These are phyloP conservation scores for Tephrocybe sp. DNA, from an alignment of 768 basidiomycete genomes.

Conservation along the genomic window DNA sequence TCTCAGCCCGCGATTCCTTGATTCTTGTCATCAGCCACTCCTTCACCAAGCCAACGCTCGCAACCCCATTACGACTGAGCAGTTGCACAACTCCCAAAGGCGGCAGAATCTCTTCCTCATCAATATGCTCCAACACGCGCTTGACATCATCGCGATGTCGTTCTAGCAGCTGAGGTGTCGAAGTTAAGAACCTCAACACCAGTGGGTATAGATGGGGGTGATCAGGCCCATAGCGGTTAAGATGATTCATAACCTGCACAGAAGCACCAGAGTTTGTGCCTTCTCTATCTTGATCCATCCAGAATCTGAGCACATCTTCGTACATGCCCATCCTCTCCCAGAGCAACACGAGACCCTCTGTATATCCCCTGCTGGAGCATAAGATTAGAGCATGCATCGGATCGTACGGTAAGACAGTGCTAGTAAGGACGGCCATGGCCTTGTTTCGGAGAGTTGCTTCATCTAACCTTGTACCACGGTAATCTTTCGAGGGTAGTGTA, in stretches of 20 bases:
- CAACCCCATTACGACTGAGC: conserved; percentile 82
- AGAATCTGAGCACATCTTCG: conserved; percentile 90
- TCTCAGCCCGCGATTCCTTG: conserved; percentile 66
- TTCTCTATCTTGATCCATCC: conserved; percentile 71
- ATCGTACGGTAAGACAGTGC: conserved; percentile 71
- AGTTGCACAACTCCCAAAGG: conserved; percentile 90
- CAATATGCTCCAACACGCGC: conserved; percentile 71
- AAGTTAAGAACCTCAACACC: conserved; percentile 87
- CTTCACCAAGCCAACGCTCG: conserved; percentile 89
- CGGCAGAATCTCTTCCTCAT: conserved; percentile 79
- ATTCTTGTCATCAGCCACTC: conserved; percentile 86
- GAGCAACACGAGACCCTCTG: conserved; percentile 78
- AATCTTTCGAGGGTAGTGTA: conserved; percentile 40
- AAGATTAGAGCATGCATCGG: conserved; percentile 91
- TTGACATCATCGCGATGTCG: conserved; percentile 71
- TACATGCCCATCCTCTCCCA: conserved; percentile 97
- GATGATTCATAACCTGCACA: conserved; percentile 64
- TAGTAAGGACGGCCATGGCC: conserved; percentile 69
- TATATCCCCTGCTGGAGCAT: conserved; percentile 82
- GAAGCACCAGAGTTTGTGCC: conserved; percentile 36
- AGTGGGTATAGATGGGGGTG: conserved; percentile 82
- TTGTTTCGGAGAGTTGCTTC: conserved; percentile 50
- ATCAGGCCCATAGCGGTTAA: conserved; percentile 67
- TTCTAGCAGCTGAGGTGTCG: conserved; percentile 67
- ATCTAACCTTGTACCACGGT: conserved; percentile 24